Evolutionary conservation across 169 alveolate species (phyloP), one percentile per base, ranked within the genome.

Genomic region (Besnoitia besnoiti): DNA sequence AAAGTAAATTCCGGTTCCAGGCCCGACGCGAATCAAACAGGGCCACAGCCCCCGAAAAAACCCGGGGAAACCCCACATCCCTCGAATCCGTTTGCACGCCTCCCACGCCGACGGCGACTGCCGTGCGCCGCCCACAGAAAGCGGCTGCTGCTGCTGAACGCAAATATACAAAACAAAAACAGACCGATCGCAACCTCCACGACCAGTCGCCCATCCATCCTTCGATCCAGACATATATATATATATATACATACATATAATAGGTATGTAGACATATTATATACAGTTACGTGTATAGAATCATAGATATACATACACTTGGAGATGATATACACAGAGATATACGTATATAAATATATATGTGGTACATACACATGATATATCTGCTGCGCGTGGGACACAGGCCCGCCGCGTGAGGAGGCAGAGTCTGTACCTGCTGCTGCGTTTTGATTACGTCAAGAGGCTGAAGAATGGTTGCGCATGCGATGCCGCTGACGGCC

Each of bases 391-490:
- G n/a, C n/a, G n/a, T n/a, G n/a, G n/a, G n/a, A n/a, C n/a, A n/a
- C n/a, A n/a, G n/a, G n/a, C n/a, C n/a, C n/a, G n/a, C n/a, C n/a
- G n/a, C n/a, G n/a, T n/a, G n/a, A n/a, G n/a, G n/a, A 30, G 37
- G 40, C 16, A 10, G 59, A 39, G 59, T 3, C 2, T 21, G 12
- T 0, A 77, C 88, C 85, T 24, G 44, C 91, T 93, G 95, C 35
- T 85, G 93, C 30, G 95, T 93, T 73, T 93, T 93, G 39, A 93
- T 93, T 14, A 93, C 92, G 82, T 93, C 95, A 10, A 93, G 90
- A 27, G 95, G 95, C 59, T 93, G 95, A 4, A 93, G 91, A 30
- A 85, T 40, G 24, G 62, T 90, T 27, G 92, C 94, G 8, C 91
- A 90, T 51, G 82, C 73, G 30, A 84, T 85, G 79, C 94, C 76